Base-by-base conservation (phyloP, 805 yeast genomes). In the Cyberlindnera suaveolens region DNA sequence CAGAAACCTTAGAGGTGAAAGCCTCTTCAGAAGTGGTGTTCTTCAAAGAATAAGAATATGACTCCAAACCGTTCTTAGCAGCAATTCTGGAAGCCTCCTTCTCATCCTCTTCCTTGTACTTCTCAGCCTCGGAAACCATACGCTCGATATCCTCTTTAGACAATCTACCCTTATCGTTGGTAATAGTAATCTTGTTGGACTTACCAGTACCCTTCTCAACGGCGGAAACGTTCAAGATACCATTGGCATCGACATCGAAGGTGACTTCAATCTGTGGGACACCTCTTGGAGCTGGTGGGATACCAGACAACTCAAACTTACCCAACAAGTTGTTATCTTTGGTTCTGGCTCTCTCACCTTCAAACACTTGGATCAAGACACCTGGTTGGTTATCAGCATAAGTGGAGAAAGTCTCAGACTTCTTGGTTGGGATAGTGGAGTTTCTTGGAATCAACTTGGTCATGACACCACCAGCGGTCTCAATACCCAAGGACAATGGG, bases 401-500 rank as follows among this genome's bases (percentile, higher is more conserved):
- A 53, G 98, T 90, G 51, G 96, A 87, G 85, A 90, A 90, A 54
- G 85, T 82, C 77, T 89, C 96, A 34, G 96, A 87, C 77, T 90
- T 90, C 82, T 89, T 89, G 70, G 96, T 86, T 71, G 98, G 98
- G 58, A 90, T 88, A 50, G 96, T 88, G 45, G 96, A 84, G 81
- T 89, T 89, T 77, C 96, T 83, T 71, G 96, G 95, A 62, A 89
- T 90, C 73, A 90, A 82, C 75, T 87, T 87, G 69, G 96, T 90
- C 96, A 90, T 89, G 72, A 89, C 90, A 81, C 97, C 97, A 78
- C 98, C 97, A 62, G 96, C 96, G 57, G 96, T 90, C 77, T 90
- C 97, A 71, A 90, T 89, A 82, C 98, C 98, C 60, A 89, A 70
- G 43, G 97, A 90, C 66, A 90, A 78, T 70, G 98, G 97, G 62